Conservation (phyloP, 495 filamentous ascomycete species). For the Coniosporium apollinis region DNA sequence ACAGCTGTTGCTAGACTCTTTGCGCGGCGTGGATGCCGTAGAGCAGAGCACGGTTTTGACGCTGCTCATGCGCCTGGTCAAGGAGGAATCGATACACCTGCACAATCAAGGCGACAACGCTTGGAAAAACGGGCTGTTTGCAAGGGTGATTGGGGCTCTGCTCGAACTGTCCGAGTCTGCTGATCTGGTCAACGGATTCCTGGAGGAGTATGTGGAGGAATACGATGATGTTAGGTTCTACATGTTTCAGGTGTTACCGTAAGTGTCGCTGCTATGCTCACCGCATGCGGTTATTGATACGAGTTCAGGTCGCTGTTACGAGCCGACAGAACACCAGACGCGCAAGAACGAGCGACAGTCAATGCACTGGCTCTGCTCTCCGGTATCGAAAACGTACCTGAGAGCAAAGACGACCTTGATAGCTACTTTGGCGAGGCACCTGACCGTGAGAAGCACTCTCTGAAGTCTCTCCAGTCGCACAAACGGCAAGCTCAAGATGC, state of each 20-base stretch:
- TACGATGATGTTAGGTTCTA: slow-evolving; percentile 78
- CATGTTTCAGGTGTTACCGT: slow-evolving; percentile 56
- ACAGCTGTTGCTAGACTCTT: slow-evolving; percentile 10
- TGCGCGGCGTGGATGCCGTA: slow-evolving; percentile 9
- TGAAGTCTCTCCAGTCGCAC: slow-evolving; percentile 41
- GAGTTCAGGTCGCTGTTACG: not conserved
- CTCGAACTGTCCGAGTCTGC: slow-evolving; percentile 39
- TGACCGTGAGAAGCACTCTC: slow-evolving; percentile 31
- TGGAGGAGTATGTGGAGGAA: slow-evolving; percentile 55
- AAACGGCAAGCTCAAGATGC: slow-evolving; percentile 58
- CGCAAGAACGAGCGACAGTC: slow-evolving; percentile 2
- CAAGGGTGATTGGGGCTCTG: slow-evolving; percentile 41
- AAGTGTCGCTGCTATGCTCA: too few relatives aligned
- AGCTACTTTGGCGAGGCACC: slow-evolving; percentile 31
- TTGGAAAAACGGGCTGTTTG: slow-evolving; percentile 49
- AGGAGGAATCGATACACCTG: slow-evolving; percentile 51
- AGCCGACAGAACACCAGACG: not conserved
- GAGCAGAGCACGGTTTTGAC: slow-evolving; percentile 45
- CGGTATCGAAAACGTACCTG: slow-evolving; percentile 44
- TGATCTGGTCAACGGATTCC: slow-evolving; percentile 48
- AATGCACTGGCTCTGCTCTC: slow-evolving; percentile 35
- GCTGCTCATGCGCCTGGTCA: slow-evolving; percentile 67
- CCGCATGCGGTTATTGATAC: slow-evolving; percentile 20
- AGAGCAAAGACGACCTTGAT: slow-evolving; percentile 42
- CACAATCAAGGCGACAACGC: slow-evolving; percentile 40